Base-by-base conservation (phyloP, 306 rosid species). In the Inga laurina region DNA sequence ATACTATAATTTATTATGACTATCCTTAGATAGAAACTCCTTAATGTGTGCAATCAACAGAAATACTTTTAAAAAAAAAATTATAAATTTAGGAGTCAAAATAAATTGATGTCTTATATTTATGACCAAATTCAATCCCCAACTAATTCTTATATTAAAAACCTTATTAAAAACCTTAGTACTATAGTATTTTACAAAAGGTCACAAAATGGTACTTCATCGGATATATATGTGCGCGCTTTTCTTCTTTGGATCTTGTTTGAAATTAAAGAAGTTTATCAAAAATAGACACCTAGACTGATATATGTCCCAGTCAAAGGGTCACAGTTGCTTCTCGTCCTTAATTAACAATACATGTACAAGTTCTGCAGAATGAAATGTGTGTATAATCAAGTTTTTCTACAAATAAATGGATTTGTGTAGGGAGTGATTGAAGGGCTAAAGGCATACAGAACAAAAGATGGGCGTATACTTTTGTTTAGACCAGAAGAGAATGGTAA, bases 351-450 rank as follows among this genome's bases (percentile, higher is more conserved):
- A 52, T 18, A 16, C n/a, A 19, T 8, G 7, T 19, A 54, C 8
- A 3, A n/a, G 52, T 39, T 76, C 22, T 59, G 54, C 27, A 61
- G 41, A 54, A 19, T 24, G 19, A 52, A 18, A 52, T 52, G 59
- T 52, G 43, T 39, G 6, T 39, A 7, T 5, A 18, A 14, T 18
- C 7, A 5, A 52, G 59, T 52, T 16, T 52, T 52, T 5, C 59
- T 52, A 15, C 21, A 14, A 52, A 54, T 54, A 3, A 8, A n/a
- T 35, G 67, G 5, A 68, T 82, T n/a, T 69, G 4, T 35, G 19
- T 73, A 93, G 97, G 97, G 95, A 11, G 46, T 93, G 77, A 78
- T 93, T 45, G 97, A 93, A 83, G 92, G 97, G 32, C 81, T 90
- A 21, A 91, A 93, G 81, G 97, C 97, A 32, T 69, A 82, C 8